phyloP scores from a whole-genome alignment of 2,329 filamentous ascomycete species.

The Fusarium napiforme region DNA sequence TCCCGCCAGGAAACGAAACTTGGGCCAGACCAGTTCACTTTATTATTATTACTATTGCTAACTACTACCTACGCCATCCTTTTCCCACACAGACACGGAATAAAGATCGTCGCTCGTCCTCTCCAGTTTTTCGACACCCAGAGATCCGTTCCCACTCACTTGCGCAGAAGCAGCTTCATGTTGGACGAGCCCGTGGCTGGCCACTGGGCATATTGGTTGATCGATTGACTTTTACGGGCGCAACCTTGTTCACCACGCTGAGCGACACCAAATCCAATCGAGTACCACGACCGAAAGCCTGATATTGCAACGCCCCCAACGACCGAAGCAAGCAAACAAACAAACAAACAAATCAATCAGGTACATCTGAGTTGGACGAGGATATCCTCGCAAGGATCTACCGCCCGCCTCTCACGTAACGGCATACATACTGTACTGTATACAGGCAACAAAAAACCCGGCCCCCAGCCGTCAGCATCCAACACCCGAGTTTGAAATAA shows the following conservation, averaged over 20 bases:
- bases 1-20: conserved; percentile 41
- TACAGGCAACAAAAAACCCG: conserved; percentile 7
- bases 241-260: conserved; percentile 3
- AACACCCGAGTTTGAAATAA: conserved; percentile 11
- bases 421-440: conserved; percentile 2
- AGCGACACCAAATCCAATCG: conserved; percentile 13
- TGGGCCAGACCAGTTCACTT: conserved; percentile 28
- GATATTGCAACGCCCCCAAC: conserved; percentile 14
- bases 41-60: background rate
- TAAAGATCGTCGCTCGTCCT: conserved; percentile 36
- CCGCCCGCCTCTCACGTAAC: conserved; percentile 5
- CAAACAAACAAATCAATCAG: conserved; percentile 6
- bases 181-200: conserved; percentile 40
- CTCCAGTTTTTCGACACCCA: conserved; percentile 33
- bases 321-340: conserved; percentile 17
- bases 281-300: conserved; percentile 17
- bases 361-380: background rate
- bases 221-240: conserved; percentile 8
- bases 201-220: conserved; percentile 29
- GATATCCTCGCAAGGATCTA: conserved; percentile 27
- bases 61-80: background rate
- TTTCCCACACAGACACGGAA: conserved; percentile 26
- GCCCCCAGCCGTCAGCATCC: conserved; percentile 28
- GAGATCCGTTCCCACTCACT: conserved; percentile 1
- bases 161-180: conserved; percentile 24